A percentile compares a stretch with the other conserved stretches of the same genome.
phyloP scores from a whole-genome alignment of 2,329 filamentous ascomycete species.

The Pyrenophora teres region DNA sequence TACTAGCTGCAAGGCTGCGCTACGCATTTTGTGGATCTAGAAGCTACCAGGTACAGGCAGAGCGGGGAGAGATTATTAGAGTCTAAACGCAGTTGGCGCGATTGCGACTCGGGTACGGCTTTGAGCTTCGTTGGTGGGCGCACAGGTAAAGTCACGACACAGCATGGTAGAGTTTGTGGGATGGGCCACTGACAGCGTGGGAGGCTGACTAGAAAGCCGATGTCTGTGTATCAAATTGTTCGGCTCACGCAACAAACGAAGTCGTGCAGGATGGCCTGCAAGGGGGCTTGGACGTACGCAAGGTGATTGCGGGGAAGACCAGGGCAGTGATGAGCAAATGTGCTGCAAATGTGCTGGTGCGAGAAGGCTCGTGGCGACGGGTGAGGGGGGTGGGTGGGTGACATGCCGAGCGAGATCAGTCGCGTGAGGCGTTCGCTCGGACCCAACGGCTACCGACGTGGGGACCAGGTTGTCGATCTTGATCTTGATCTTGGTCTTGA shows the following conservation, averaged over 20 bases:
- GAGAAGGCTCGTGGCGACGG: conserved; percentile 28
- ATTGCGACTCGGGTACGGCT: conserved; percentile 30
- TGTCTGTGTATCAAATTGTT: conserved; percentile 28
- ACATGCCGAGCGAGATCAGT: conserved; percentile 24
- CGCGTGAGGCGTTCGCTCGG: conserved; percentile 28
- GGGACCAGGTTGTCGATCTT: conserved; percentile 18
- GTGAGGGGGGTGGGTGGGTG: conserved; percentile 33
- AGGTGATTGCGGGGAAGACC: conserved; percentile 47
- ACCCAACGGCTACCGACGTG: conserved; percentile 15
- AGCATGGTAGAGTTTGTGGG: conserved; percentile 18
- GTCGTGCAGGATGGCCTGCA: conserved; percentile 49
- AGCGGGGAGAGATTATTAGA: conserved; percentile 43
- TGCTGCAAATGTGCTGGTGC: conserved; percentile 11
- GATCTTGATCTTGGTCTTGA: no score
- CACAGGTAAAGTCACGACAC: conserved; percentile 39
- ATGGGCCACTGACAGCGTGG: conserved; percentile 32
- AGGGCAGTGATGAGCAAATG: conserved; percentile 24
- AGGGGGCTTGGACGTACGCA: conserved; percentile 38
- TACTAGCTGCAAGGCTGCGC: conserved; percentile 23
- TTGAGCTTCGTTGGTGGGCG: conserved; percentile 35
- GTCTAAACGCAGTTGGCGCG: conserved; percentile 46
- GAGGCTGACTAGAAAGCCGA: conserved; percentile 37
- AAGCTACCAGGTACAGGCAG: conserved; percentile 25
- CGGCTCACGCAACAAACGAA: conserved; percentile 41
- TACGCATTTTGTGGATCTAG: conserved; percentile 37